phyloP scores from a whole-genome alignment of 257 asterid species.

The Salvia hispanica region DNA sequence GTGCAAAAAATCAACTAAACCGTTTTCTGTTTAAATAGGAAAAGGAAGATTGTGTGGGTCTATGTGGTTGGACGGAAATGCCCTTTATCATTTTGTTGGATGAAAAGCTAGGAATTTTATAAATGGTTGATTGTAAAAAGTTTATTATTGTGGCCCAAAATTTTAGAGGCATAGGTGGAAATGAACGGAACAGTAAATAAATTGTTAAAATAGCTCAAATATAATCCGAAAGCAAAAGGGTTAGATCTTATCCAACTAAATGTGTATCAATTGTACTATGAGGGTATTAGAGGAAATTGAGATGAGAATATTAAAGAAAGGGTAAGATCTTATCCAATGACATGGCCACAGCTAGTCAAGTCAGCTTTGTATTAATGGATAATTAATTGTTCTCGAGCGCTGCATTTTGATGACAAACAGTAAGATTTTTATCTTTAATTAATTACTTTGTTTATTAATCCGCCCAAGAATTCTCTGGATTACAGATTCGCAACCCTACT shows the following conservation, averaged over 20 bases:
- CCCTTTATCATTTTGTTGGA: constrained; percentile 5
- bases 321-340: constrained; percentile 24
- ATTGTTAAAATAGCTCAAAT: too few relatives aligned
- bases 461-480: constrained; percentile 12
- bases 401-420: constrained; percentile 8
- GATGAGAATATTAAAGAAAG: too few relatives aligned
- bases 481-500: constrained; percentile 27
- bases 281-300: too few relatives aligned
- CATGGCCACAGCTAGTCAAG: constrained; percentile 31
- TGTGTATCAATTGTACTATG: too few relatives aligned
- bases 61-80: constrained; percentile 17
- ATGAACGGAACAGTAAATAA: too few relatives aligned
- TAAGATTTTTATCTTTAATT: not conserved
- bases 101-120: not conserved
- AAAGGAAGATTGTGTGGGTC: not conserved
- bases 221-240: too few relatives aligned
- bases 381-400: not conserved
- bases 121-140: too few relatives aligned
- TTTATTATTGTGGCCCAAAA: too few relatives aligned
- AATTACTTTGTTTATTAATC: not conserved
- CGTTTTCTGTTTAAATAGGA: constrained; percentile 3
- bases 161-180: too few relatives aligned
- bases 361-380: not conserved
- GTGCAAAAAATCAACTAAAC: not conserved
- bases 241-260: too few relatives aligned